Conservation (phyloP, 1,139 yeast species). For the Nakaseomyces delphensis region DNA sequence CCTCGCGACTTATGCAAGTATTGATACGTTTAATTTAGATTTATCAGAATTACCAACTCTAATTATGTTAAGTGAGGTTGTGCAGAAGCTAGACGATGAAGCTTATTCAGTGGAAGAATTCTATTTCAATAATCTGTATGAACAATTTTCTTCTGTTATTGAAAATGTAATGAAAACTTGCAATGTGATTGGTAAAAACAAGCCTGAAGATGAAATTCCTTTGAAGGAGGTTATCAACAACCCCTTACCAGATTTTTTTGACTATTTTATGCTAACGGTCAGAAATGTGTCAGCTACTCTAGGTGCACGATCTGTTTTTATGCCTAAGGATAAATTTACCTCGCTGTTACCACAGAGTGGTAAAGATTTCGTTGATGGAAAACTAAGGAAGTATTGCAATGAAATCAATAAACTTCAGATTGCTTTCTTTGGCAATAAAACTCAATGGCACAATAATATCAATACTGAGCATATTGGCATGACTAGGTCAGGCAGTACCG, state of each 20-base stretch:
- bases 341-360: constrained; percentile 33
- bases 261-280: constrained; percentile 34
- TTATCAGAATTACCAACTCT: constrained; percentile 30
- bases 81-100: constrained; percentile 24
- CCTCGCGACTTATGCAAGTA: constrained; percentile 12
- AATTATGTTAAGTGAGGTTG: constrained; percentile 30
- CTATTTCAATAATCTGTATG: constrained; percentile 33
- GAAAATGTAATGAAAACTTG: constrained; percentile 42
- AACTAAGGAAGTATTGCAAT: constrained; percentile 35
- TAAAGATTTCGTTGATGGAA: constrained; percentile 37
- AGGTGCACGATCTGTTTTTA: constrained; percentile 56
- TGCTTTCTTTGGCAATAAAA: constrained; percentile 21
- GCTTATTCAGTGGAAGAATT: constrained; percentile 24
- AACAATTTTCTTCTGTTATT: constrained; percentile 40
- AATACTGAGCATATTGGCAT: constrained; percentile 17
- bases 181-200: constrained; percentile 34
- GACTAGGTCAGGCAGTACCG: constrained; percentile 16
- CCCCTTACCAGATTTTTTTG: constrained; percentile 43
- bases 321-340: constrained; percentile 38
- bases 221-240: constrained; percentile 32
- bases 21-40: constrained; percentile 24
- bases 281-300: constrained; percentile 34
- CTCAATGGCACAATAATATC: constrained; percentile 22
- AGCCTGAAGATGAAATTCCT: constrained; percentile 23
- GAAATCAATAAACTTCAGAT: constrained; percentile 22